Conservation (phyloP, 2,329 filamentous ascomycete species). For the Fusarium stilboides region DNA sequence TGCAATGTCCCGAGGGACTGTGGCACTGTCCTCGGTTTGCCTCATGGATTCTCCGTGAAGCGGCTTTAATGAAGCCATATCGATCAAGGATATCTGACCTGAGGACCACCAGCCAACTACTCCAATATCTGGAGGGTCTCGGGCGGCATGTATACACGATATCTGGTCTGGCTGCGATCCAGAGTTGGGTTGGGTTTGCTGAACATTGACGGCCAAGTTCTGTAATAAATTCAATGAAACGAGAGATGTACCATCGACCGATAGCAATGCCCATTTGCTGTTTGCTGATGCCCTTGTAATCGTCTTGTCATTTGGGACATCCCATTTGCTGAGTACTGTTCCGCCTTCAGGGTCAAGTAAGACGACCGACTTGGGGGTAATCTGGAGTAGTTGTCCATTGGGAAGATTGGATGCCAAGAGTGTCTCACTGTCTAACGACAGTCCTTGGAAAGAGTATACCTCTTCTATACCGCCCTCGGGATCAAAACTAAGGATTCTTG, state of each 20-base stretch:
- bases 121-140: conserved; percentile 74
- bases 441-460: conserved; percentile 79
- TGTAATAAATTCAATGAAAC: conserved; percentile 76
- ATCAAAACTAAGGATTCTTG: conserved; percentile 85
- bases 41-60: conserved; percentile 76
- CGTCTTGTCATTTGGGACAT: conserved; percentile 61
- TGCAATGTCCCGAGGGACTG: conserved; percentile 85
- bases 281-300: conserved; percentile 89
- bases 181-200: conserved; percentile 70
- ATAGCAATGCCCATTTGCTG: conserved; percentile 77
- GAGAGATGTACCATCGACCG: conserved; percentile 81
- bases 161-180: conserved; percentile 75
- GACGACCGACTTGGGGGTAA: conserved; percentile 75
- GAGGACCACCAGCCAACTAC: conserved; percentile 91
- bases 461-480: conserved; percentile 86
- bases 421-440: conserved; percentile 79
- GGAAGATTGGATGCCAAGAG: conserved; percentile 78
- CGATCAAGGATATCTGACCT: conserved; percentile 82
- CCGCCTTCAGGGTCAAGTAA: conserved; percentile 74
- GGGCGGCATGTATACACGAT: conserved; percentile 84
- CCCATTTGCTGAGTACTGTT: conserved; percentile 72
- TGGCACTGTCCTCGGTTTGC: conserved; percentile 75
- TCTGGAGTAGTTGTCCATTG: conserved; percentile 78
- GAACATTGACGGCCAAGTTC: conserved; percentile 71
- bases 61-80: conserved; percentile 75